These are phyloP conservation scores for Ceratocystis huliohia DNA, from an alignment of 2,329 filamentous ascomycete genomes.

Conservation along the genomic window DNA sequence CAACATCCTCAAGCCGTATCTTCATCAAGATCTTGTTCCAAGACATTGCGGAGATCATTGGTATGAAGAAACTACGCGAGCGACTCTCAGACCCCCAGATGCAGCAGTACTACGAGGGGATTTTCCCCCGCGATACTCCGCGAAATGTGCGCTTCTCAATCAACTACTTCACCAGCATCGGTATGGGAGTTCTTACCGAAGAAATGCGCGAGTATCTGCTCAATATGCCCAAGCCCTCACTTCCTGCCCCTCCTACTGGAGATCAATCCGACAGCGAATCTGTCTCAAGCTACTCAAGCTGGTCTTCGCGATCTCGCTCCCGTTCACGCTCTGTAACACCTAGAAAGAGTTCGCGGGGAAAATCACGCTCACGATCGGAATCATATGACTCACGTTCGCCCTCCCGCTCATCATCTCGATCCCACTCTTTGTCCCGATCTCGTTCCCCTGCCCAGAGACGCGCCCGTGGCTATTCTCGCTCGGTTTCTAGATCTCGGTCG, in stretches of 20 bases:
- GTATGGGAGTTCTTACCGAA: slow-evolving; percentile 88
- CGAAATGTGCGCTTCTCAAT: slow-evolving; percentile 92
- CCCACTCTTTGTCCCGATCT: slow-evolving; percentile 24
- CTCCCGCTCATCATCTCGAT: slow-evolving; percentile 25
- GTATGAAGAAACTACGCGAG: slow-evolving; percentile 64
- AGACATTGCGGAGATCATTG: slow-evolving; percentile 75
- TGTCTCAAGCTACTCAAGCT: slow-evolving; percentile 60
- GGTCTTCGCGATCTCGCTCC: slow-evolving; percentile 41
- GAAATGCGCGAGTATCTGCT: slow-evolving; percentile 85
- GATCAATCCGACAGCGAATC: slow-evolving; percentile 56
- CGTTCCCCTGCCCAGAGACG: slow-evolving; percentile 20
- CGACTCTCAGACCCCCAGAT: slow-evolving; percentile 68
- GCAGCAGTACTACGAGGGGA: slow-evolving; percentile 62
- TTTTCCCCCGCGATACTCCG: slow-evolving; percentile 82
- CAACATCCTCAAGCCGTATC: slow-evolving; percentile 89
- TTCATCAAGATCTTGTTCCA: slow-evolving; percentile 98
- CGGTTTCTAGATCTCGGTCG: slow-evolving; percentile 21
- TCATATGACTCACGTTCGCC: slow-evolving; percentile 16
- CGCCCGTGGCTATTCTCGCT: slow-evolving; percentile 14
- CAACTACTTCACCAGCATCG: slow-evolving; percentile 98
- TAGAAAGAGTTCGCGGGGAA: slow-evolving; percentile 23
- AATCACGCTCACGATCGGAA: slow-evolving; percentile 23
- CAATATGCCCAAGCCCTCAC: slow-evolving; percentile 73
- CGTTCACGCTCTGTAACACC: slow-evolving; percentile 32
- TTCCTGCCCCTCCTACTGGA: slow-evolving; percentile 51